Conservation (phyloP, 2,329 filamentous ascomycete genomes). For the Calonectria naviculata region DNA sequence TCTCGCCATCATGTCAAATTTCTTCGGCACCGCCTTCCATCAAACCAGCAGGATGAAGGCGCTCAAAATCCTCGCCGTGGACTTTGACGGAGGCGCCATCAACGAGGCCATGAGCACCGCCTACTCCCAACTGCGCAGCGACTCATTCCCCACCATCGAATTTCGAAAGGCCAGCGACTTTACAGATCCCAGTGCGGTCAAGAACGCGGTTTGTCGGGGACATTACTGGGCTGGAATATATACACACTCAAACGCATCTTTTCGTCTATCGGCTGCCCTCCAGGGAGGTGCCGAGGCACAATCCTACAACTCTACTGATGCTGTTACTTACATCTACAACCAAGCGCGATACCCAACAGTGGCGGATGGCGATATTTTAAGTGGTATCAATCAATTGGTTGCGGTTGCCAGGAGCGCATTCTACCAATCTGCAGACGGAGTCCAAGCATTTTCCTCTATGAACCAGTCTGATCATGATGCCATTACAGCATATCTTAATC, state of each 20-base stretch:
- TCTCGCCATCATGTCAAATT: slow-evolving; percentile 41
- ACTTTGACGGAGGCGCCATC: slow-evolving; percentile 45
- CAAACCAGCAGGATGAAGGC: slow-evolving; percentile 31
- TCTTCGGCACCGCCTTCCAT: slow-evolving; percentile 47
- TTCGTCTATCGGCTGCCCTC: slow-evolving; percentile 42
- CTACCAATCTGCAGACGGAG: slow-evolving; percentile 38
- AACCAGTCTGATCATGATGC: slow-evolving; percentile 36
- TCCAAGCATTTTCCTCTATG: slow-evolving; percentile 29
- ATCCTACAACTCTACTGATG: slow-evolving; percentile 45
- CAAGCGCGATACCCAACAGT: slow-evolving; percentile 48
- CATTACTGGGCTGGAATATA: slow-evolving; percentile 52
- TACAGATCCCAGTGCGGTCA: slow-evolving; percentile 36
- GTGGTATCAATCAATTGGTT: slow-evolving; percentile 43
- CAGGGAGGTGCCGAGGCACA: slow-evolving; percentile 31
- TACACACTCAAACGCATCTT: slow-evolving; percentile 43
- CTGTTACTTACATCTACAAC: slow-evolving; percentile 50
- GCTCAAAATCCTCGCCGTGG: slow-evolving; percentile 43
- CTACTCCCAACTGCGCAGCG: slow-evolving; percentile 41
- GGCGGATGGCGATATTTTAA: slow-evolving; percentile 39
- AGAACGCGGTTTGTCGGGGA: slow-evolving; percentile 46
- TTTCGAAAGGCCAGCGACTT: slow-evolving; percentile 39
- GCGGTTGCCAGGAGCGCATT: slow-evolving; percentile 34
- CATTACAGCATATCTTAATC: slow-evolving; percentile 45
- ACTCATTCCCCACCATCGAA: slow-evolving; percentile 45
- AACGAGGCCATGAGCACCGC: slow-evolving; percentile 45